A percentile compares a stretch with the other conserved stretches of the same genome.
phyloP scores from a whole-genome alignment of 148 eudicot species.

The Nepenthes gracilis region DNA sequence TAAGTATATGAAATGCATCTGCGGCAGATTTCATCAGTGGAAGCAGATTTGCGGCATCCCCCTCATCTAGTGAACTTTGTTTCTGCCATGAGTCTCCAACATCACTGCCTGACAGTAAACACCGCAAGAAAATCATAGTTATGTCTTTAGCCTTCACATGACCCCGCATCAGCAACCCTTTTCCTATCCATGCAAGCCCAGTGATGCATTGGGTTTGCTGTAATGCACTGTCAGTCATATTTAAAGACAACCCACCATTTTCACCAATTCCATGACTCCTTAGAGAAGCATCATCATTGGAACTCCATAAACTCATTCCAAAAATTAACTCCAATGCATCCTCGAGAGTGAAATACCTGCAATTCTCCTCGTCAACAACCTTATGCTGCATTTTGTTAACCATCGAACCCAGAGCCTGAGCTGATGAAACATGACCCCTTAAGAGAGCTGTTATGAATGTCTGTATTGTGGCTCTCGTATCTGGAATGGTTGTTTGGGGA shows the following conservation, averaged over 20 bases:
- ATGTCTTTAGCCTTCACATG: conserved; percentile 73
- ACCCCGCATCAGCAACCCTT: conserved; percentile 91
- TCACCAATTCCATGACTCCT: conserved; percentile 14
- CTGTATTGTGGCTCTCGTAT: conserved; percentile 27
- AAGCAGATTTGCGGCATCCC: conserved; percentile 16
- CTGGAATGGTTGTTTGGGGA: conserved; percentile 48
- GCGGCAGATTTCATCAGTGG: conserved; percentile 50
- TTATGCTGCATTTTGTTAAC: conserved; percentile 61
- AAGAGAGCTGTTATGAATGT: conserved; percentile 31
- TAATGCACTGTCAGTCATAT: conserved; percentile 7
- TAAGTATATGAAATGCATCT: conserved; percentile 74
- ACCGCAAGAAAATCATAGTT: conserved; percentile 46
- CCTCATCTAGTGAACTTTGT: conserved; percentile 12
- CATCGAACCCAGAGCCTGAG: conserved; percentile 94
- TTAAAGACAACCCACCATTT: conserved; percentile 13
- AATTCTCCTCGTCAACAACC: conserved; percentile 15
- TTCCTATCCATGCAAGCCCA: conserved; percentile 92
- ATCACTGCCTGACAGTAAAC: conserved; percentile 30
- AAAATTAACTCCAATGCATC: conserved; percentile 49
- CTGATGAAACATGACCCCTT: conserved; percentile 61
- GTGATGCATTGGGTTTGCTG: conserved; percentile 27
- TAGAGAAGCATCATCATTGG: conserved; percentile 14
- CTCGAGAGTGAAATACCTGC: conserved; percentile 34
- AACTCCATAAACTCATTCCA: conserved; percentile 19
- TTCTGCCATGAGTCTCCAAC: conserved; percentile 14